Evolutionary conservation across 176 grass and related monocot genomes (phyloP).

Genomic region (Sorghum bicolor): DNA sequence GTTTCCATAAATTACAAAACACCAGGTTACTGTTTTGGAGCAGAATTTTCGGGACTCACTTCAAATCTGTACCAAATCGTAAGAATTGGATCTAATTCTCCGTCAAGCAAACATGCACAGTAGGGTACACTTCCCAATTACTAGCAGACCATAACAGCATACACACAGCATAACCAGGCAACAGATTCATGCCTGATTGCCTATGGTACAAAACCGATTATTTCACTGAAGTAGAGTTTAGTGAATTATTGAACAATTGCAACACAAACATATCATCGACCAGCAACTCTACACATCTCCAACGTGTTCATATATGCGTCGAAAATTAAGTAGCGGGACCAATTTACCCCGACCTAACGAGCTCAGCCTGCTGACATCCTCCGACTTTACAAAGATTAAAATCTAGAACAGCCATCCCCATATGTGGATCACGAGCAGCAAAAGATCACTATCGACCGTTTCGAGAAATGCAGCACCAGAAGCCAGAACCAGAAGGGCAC

Average conservation of each 20-base stretch:
- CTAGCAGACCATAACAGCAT: neutral
- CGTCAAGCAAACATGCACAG: neutral
- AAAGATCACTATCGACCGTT: neutral
- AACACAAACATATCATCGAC: neutral
- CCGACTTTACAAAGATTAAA: neutral
- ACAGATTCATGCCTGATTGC: neutral
- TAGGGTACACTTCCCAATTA: neutral
- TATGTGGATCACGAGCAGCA: neutral
- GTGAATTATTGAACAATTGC: neutral
- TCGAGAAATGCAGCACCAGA: constrained; percentile 8
- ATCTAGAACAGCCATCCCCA: neutral
- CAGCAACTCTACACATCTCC: neutral
- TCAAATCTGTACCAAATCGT: neutral
- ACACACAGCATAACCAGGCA: neutral
- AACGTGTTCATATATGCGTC: neutral
- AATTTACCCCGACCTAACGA: neutral
- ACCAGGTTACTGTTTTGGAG: neutral
- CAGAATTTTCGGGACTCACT: neutral
- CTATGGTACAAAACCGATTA: neutral
- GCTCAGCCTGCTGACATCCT: neutral
- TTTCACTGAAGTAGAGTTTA: neutral
- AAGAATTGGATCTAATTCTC: neutral
- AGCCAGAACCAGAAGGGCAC: constrained; percentile 24
- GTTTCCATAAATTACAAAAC: neutral
- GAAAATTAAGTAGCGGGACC: neutral